phyloP scores from a whole-genome alignment of 768 basidiomycete genomes.

The Leucogyrophana mollusca region DNA sequence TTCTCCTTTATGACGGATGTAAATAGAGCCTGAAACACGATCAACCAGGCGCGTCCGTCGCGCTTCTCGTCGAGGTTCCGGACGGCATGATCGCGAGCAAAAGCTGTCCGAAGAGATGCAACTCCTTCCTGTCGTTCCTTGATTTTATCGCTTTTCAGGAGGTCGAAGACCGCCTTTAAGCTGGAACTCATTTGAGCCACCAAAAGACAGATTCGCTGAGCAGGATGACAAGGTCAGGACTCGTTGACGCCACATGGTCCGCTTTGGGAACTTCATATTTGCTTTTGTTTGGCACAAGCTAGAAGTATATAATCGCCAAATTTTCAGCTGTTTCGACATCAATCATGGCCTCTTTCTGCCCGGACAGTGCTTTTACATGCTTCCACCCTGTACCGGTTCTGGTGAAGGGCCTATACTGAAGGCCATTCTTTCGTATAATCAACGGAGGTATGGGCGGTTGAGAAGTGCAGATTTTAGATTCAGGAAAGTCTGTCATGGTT shows the following conservation, averaged over 20 bases:
- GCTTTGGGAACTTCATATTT: constrained; percentile 21
- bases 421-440: constrained; percentile 51
- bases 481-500: constrained; percentile 33
- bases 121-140: constrained; percentile 72
- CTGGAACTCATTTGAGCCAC: constrained; percentile 31
- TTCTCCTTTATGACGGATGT: constrained; percentile 63
- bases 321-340: constrained; percentile 6
- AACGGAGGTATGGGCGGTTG: constrained; percentile 50
- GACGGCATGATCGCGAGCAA: constrained; percentile 48
- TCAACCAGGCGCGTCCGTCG: constrained; percentile 52
- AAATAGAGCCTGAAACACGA: constrained; percentile 75
- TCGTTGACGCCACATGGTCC: neutral
- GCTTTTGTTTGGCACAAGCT: constrained; percentile 25
- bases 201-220: constrained; percentile 4
- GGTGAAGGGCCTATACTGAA: constrained; percentile 68
- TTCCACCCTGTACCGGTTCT: constrained; percentile 77
- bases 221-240: neutral
- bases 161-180: constrained; percentile 47
- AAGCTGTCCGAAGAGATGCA: constrained; percentile 45
- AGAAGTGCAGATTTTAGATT: constrained; percentile 36
- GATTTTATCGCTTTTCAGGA: constrained; percentile 60
- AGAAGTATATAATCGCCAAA: too few species aligned
- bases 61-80: constrained; percentile 38
- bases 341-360: constrained; percentile 69
- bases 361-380: constrained; percentile 56